Evolutionary conservation across 257 asterid species (phyloP).

Genomic region (Prunella vulgaris): DNA sequence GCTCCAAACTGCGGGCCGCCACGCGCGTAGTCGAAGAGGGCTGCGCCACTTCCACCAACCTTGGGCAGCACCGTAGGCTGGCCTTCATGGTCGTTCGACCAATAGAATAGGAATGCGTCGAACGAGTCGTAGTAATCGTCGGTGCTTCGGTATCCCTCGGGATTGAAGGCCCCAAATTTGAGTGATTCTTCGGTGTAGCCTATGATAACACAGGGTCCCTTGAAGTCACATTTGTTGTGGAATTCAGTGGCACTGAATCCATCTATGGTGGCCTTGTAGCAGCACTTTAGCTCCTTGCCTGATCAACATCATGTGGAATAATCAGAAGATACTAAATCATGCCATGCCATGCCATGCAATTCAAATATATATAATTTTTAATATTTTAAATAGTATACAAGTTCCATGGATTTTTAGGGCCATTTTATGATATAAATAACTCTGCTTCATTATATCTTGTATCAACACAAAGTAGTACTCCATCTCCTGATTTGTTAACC

Average conservation of each 20-base stretch:
- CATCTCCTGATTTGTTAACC: too few species aligned
- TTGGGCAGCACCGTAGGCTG: conserved; percentile 54
- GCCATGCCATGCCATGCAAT: too few species aligned
- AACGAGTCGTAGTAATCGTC: conserved; percentile 82
- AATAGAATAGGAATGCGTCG: conserved; percentile 77
- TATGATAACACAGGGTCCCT: conserved; percentile 83
- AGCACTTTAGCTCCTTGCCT: conserved; percentile 78
- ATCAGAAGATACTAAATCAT: too few species aligned
- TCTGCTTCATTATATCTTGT: too few species aligned
- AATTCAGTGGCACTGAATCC: conserved; percentile 82
- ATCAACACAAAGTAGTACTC: too few species aligned
- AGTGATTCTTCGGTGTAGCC: conserved; percentile 58
- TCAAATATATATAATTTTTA: too few species aligned
- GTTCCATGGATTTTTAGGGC: too few species aligned
- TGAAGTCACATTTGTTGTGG: conserved; percentile 73
- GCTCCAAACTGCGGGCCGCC: conserved; percentile 98
- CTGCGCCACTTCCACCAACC: conserved; percentile 95
- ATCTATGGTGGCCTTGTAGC: conserved; percentile 77
- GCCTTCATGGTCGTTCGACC: conserved; percentile 32
- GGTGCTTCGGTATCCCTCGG: conserved; percentile 90
- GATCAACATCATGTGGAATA: not conserved
- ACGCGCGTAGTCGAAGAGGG: conserved; percentile 84
- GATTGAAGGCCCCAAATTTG: conserved; percentile 89
- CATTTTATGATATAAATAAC: too few species aligned
- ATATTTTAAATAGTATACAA: too few species aligned